A percentile compares a stretch with the other conserved stretches of the same genome.
These are phyloP conservation scores for Plasmodium cynomolgi DNA, from an alignment of 169 alveolate species.

Conservation along the genomic window DNA sequence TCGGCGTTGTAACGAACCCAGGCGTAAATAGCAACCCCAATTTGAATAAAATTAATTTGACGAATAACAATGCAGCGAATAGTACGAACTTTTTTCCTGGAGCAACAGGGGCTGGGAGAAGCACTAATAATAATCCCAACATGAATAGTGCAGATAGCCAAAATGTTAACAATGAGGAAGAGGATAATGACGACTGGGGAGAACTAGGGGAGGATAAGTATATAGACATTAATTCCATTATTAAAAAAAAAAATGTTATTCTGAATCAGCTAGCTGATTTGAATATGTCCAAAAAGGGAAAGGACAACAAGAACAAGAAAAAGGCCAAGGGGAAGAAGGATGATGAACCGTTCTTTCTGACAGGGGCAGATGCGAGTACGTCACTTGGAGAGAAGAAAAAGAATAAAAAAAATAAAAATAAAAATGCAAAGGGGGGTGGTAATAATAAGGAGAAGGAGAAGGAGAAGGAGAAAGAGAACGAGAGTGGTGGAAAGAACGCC, in stretches of 20 bases:
- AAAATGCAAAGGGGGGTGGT: conserved; percentile 20
- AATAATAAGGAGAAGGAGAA: conserved; percentile 12
- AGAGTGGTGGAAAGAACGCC: not conserved
- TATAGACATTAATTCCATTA: conserved; percentile 61
- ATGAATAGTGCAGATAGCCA: not conserved
- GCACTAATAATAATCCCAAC: not conserved
- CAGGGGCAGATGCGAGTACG: not conserved
- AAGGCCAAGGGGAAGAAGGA: conserved; percentile 45
- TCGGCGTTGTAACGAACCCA: not conserved
- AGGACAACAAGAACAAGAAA: conserved; percentile 65
- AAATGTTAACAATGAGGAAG: conserved; percentile 35
- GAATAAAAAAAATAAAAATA: conserved; percentile 58
- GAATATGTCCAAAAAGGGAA: conserved; percentile 51
- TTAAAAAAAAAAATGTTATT: conserved; percentile 52
- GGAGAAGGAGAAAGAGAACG: not conserved
- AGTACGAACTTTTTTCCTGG: not conserved
- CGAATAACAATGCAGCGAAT: not conserved
- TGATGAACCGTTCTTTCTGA: not conserved
- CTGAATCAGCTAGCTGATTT: conserved; percentile 57
- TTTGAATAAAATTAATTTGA: not conserved
- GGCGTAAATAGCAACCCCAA: not conserved
- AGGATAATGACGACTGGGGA: conserved; percentile 71
- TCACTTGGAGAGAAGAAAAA: conserved; percentile 33
- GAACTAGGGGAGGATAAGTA: conserved; percentile 71
- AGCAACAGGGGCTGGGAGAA: not conserved